Percentiles rank a stretch among this genome's conserved stretches.
These are phyloP conservation scores for Russula dissimulans DNA, from an alignment of 768 basidiomycete genomes.

Conservation along the genomic window DNA sequence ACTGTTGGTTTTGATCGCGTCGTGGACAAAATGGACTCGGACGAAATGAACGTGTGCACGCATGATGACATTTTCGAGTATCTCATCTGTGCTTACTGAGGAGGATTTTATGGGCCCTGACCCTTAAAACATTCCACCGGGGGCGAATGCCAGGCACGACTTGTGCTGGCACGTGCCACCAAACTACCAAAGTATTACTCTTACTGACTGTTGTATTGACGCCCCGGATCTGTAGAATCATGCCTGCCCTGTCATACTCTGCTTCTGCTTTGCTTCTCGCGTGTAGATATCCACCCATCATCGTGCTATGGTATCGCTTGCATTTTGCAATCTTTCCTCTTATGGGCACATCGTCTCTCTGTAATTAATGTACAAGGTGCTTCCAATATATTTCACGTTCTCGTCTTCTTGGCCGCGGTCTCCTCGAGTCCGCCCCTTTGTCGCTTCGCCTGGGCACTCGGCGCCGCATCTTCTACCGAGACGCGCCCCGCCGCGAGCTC, in stretches of 20 bases:
- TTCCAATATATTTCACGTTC: background rate
- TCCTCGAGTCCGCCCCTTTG: slow-evolving; percentile 7
- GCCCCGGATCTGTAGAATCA: background rate
- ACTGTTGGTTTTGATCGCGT: background rate
- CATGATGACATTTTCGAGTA: background rate
- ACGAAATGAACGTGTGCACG: background rate
- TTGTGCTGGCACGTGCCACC: background rate
- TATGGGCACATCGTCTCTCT: background rate
- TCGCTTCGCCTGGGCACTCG: slow-evolving; percentile 3
- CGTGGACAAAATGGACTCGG: background rate
- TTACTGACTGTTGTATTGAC: background rate
- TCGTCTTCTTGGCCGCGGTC: slow-evolving; percentile 14
- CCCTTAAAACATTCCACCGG: background rate
- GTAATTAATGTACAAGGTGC: background rate
- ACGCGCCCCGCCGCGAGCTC: slow-evolving; percentile 43
- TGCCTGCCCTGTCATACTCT: background rate
- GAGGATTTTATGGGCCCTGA: background rate
- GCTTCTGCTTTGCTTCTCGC: background rate
- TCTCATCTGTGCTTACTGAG: slow-evolving; percentile 5
- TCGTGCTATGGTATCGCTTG: slow-evolving; percentile 1
- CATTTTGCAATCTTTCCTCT: background rate
- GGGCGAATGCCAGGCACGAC: background rate
- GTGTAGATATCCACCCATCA: slow-evolving; percentile 2
- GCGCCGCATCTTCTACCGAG: slow-evolving; percentile 23
- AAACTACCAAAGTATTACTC: background rate